Evolutionary conservation across 768 basidiomycete species (phyloP).

Genomic region (Tulasnella sp.): DNA sequence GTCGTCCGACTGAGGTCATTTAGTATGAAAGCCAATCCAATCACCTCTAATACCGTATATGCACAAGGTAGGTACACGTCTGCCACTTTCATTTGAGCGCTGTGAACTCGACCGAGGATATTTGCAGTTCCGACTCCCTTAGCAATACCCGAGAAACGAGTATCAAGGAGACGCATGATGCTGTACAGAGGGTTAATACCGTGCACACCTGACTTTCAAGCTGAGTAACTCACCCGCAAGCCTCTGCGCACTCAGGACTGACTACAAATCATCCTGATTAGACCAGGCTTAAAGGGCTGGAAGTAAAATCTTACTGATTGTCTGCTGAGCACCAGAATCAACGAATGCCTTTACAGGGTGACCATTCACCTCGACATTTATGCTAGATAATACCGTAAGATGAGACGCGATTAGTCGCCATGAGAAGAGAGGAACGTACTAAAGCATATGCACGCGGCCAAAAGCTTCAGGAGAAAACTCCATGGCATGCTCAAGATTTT

Average conservation of each 20-base stretch:
- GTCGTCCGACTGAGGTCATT: not conserved
- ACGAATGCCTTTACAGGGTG: slow-evolving; percentile 91
- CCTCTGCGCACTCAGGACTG: slow-evolving; percentile 84
- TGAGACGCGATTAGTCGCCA: not conserved
- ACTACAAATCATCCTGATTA: slow-evolving; percentile 34
- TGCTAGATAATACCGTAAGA: slow-evolving; percentile 33
- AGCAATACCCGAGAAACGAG: slow-evolving; percentile 78
- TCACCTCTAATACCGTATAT: slow-evolving; percentile 95
- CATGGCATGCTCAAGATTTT: slow-evolving; percentile 89
- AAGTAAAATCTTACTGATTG: slow-evolving; percentile 63
- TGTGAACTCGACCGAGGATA: slow-evolving; percentile 90
- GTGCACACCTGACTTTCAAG: not conserved
- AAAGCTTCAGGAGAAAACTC: slow-evolving; percentile 91
- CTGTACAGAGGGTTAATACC: slow-evolving; percentile 30
- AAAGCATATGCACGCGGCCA: slow-evolving; percentile 92
- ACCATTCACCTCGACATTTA: slow-evolving; percentile 87
- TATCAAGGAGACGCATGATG: slow-evolving; percentile 88
- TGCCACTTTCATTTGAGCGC: slow-evolving; percentile 78
- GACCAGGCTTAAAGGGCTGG: not conserved
- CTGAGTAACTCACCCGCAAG: slow-evolving; percentile 55
- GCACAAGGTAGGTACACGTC: slow-evolving; percentile 80
- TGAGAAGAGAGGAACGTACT: slow-evolving; percentile 41
- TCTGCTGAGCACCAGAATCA: slow-evolving; percentile 93
- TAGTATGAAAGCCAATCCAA: not conserved
- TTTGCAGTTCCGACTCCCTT: slow-evolving; percentile 89